Percentiles rank a stretch among this genome's conserved stretches.
phyloP scores from a whole-genome alignment of 345 rosid species.

The Iberis pinnata region DNA sequence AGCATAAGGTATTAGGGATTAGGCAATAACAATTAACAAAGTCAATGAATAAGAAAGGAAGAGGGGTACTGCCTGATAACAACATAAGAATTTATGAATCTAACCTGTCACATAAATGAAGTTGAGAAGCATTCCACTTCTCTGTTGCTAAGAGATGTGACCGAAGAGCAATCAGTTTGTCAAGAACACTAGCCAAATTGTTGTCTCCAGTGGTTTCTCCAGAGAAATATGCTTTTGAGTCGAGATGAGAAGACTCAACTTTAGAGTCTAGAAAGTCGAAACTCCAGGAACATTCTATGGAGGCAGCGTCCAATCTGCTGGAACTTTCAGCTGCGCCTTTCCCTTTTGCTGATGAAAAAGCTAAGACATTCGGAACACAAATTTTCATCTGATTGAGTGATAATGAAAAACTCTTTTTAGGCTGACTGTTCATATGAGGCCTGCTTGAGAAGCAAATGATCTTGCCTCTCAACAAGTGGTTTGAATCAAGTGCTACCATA shows the following conservation, averaged over 20 bases:
- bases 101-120: conserved; percentile 51
- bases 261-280: conserved; percentile 22
- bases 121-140: conserved; percentile 53
- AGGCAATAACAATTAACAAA: not conserved
- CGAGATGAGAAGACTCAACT: conserved; percentile 18
- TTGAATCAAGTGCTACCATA: conserved; percentile 23
- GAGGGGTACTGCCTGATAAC: not conserved
- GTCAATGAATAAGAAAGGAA: not conserved
- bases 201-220: conserved; percentile 18
- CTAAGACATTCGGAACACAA: conserved; percentile 23
- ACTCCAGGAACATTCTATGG: conserved; percentile 23
- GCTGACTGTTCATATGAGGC: conserved; percentile 3
- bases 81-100: no score
- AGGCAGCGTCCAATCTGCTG: conserved; percentile 21
- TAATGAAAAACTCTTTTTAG: not conserved
- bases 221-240: conserved; percentile 25
- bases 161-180: conserved; percentile 46
- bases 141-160: conserved; percentile 61
- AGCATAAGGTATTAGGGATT: conserved; percentile 2
- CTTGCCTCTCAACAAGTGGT: conserved; percentile 24
- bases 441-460: conserved; percentile 14
- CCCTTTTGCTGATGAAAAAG: conserved; percentile 23
- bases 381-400: conserved; percentile 15
- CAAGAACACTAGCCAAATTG: conserved; percentile 33
- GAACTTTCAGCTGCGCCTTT: conserved; percentile 29